These are phyloP conservation scores for Metschnikowia orientalis DNA, from an alignment of 805 yeast species.

Conservation along the genomic window DNA sequence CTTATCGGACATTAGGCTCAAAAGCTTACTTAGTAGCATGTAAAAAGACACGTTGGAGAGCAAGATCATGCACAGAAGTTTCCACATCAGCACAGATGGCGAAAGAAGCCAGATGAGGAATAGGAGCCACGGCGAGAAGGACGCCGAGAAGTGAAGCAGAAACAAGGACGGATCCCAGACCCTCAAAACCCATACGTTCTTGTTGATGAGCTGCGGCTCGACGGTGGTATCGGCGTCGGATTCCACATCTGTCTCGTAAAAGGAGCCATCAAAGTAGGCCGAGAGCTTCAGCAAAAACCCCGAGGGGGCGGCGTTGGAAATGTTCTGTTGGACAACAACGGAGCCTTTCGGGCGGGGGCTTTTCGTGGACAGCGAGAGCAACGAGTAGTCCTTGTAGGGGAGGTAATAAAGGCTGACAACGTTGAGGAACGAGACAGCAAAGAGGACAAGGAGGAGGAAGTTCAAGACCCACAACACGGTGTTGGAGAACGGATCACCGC, in stretches of 20 bases:
- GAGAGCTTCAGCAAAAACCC: slow-evolving; percentile 12
- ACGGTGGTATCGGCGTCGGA: slow-evolving; percentile 22
- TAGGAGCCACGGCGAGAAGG: slow-evolving; percentile 57
- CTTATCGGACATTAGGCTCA: slow-evolving; percentile 51
- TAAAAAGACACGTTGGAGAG: slow-evolving; percentile 33
- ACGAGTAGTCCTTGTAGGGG: slow-evolving; percentile 27
- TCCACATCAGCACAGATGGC: slow-evolving; percentile 24
- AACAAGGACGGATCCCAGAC: slow-evolving; percentile 69
- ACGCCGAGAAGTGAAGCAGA: slow-evolving; percentile 44
- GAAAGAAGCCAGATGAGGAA: slow-evolving; percentile 32
- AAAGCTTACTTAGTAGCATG: slow-evolving; percentile 40
- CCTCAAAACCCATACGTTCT: slow-evolving; percentile 49
- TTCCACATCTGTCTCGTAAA: slow-evolving; percentile 17
- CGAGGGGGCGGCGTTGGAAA: slow-evolving; percentile 10
- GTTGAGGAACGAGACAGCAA: slow-evolving; percentile 16
- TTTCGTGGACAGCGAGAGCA: slow-evolving; percentile 25
- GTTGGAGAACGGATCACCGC: slow-evolving; percentile 8
- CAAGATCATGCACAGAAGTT: slow-evolving; percentile 31
- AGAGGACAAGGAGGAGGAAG: slow-evolving; percentile 11
- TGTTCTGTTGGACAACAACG: slow-evolving; percentile 19
- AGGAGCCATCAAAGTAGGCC: slow-evolving; percentile 16
- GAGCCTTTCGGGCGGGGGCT: slow-evolving; percentile 23
- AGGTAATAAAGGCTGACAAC: slow-evolving; percentile 14
- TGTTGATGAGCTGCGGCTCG: slow-evolving; percentile 20
- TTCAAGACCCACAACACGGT: slow-evolving; percentile 19